These are phyloP conservation scores for Penium margaritaceum DNA, from an alignment of 139 green algal genomes.

Conservation along the genomic window DNA sequence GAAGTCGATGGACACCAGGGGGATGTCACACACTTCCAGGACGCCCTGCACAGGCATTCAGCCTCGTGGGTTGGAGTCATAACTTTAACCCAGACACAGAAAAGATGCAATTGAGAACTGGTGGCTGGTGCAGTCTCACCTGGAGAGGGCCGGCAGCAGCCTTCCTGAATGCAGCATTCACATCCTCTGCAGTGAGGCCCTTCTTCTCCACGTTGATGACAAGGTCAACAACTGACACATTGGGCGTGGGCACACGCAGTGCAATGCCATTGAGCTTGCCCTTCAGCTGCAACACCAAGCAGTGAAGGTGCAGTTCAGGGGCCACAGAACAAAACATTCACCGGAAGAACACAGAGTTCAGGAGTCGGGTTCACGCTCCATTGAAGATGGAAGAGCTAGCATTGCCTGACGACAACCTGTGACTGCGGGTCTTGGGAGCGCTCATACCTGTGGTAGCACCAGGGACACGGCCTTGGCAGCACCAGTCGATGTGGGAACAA, in stretches of 20 bases:
- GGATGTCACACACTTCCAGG: slow-evolving; percentile 79
- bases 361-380: no score
- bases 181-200: slow-evolving; percentile 96
- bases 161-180: slow-evolving; percentile 91
- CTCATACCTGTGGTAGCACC: slow-evolving; percentile 69
- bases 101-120: not conserved
- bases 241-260: slow-evolving; percentile 95
- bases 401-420: not conserved
- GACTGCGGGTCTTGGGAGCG: no score
- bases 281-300: slow-evolving; percentile 48
- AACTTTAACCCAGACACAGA: not conserved
- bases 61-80: not conserved
- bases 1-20: slow-evolving; percentile 95
- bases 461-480: slow-evolving; percentile 95
- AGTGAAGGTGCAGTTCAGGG: no score
- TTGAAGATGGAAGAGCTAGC: slow-evolving; percentile 4
- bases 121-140: no score
- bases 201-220: slow-evolving; percentile 94
- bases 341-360: no score
- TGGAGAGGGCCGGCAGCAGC: slow-evolving; percentile 62
- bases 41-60: slow-evolving; percentile 68
- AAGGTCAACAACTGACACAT: slow-evolving; percentile 94
- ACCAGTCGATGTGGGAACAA: slow-evolving; percentile 96
- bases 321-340: no score
- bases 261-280: slow-evolving; percentile 76